These are phyloP conservation scores for Lentinus polychrous DNA, from an alignment of 1,284 basidiomycete genomes.

Conservation along the genomic window DNA sequence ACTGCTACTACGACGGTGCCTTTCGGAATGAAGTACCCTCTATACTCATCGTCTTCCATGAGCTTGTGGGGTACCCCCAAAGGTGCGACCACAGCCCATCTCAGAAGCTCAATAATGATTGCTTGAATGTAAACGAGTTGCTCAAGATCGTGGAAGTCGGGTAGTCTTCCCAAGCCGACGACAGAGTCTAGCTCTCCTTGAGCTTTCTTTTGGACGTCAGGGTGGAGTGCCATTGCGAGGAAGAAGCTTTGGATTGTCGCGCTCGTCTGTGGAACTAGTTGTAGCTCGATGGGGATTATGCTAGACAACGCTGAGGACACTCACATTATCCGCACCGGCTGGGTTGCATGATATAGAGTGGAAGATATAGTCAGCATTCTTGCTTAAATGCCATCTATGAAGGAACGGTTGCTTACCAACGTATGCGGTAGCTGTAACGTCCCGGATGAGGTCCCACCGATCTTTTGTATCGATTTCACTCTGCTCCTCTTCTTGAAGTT, in stretches of 20 bases:
- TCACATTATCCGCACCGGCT: conserved; percentile 5
- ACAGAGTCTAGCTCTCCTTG: conserved; percentile 31
- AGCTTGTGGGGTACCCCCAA: conserved; percentile 1
- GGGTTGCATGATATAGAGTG: too few species aligned
- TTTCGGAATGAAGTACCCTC: conserved; percentile 1
- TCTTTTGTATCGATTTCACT: too few species aligned
- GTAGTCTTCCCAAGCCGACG: conserved; percentile 26
- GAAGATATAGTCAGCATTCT: too few species aligned
- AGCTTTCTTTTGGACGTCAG: conserved; percentile 25
- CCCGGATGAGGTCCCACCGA: too few species aligned
- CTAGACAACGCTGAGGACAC: background rate
- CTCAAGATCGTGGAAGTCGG: conserved; percentile 25
- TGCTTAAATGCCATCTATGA: background rate
- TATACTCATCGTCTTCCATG: background rate
- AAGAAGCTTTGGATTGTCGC: conserved; percentile 16
- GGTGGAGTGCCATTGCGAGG: conserved; percentile 22
- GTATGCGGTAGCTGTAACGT: too few species aligned
- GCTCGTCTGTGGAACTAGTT: background rate
- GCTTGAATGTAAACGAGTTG: conserved; percentile 29
- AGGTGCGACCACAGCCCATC: conserved; percentile 4
- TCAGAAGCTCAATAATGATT: conserved; percentile 25
- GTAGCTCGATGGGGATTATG: background rate
- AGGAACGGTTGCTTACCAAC: too few species aligned
- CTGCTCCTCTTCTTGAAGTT: background rate
- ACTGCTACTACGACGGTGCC: conserved; percentile 4